Evolutionary conservation across 441 rosid genomes (phyloP), one percentile per base, ranked within the genome.

Genomic region (Syzygium syzygioides): DNA sequence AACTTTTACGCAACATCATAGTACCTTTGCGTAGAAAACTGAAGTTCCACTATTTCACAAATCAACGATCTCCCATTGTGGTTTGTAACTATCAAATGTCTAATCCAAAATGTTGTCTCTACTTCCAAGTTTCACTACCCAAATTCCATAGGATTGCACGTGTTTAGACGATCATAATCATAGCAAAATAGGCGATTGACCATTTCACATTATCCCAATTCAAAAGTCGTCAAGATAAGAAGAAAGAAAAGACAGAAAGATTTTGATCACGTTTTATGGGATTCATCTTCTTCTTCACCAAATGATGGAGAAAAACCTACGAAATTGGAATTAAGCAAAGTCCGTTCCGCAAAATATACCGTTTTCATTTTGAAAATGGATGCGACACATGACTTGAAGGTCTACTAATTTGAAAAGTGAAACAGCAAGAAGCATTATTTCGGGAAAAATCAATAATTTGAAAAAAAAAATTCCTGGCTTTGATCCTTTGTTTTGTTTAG

Each of bases 131-230:
- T 32, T 66, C 2, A 32, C 45, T 0, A 4, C 23, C 14, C 41
- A 9, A 66, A 66, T 18, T 66, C 41, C 20, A 18, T 0, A 5
- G 26, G 20, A 1, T 2, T 66, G 23, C 13, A 5, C 14, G 28
- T n/a, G 18, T 14, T 1, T 1, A 62, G 34, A n/a, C 0, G 3
- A 14, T 0, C 2, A 0, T 26, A 26, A 59, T 26, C 5, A n/a
- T 26, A 0, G n/a, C 2, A 59, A 59, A 0, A 59, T 59, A 26
- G 34, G 6, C 30, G 9, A 62, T 62, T 62, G 18, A n/a, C 19
- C n/a, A 62, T 62, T 0, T n/a, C 18, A 0, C 34, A 6, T 25
- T 59, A 11, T 1, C 7, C 64, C 64, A 59, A 11, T 59, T 59
- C 30, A 59, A 2, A 14, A 26, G 30, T 26, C 26, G 5, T 1